phyloP scores from a whole-genome alignment of 2,329 filamentous ascomycete species.

The Alternaria solani region DNA sequence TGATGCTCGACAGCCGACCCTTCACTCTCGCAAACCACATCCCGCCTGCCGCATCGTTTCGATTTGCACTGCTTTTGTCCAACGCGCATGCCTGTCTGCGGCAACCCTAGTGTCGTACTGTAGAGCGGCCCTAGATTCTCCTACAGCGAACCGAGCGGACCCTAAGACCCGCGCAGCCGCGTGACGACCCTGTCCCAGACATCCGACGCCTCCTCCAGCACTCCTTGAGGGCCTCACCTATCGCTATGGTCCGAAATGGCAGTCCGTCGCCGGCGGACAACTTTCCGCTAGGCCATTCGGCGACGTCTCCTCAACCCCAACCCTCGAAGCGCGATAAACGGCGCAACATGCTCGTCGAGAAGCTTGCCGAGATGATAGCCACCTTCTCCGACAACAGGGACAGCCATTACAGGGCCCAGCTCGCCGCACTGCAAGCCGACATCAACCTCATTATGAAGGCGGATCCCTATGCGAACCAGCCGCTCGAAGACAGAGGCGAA shows the following conservation, averaged over 20 bases:
- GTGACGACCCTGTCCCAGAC: constrained; percentile 7
- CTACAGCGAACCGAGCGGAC: not conserved
- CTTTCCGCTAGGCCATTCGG: constrained; percentile 47
- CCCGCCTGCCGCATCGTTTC: constrained; percentile 9
- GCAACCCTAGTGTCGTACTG: not conserved
- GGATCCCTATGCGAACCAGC: constrained; percentile 77
- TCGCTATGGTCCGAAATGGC: constrained; percentile 49
- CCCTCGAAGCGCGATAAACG: constrained; percentile 90
- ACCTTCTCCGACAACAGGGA: constrained; percentile 84
- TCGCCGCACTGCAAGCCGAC: constrained; percentile 91
- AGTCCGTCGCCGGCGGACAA: constrained; percentile 49
- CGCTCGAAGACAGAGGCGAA: constrained; percentile 71
- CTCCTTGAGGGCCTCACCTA: constrained; percentile 1
- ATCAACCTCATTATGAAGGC: constrained; percentile 86
- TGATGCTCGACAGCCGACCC: constrained; percentile 19
- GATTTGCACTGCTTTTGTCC: constrained; percentile 2
- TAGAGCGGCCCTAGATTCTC: not conserved
- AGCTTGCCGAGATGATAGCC: constrained; percentile 76
- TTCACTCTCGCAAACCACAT: constrained; percentile 22
- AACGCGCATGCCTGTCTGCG: not conserved
- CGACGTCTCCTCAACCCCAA: constrained; percentile 56
- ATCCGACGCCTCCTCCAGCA: not conserved
- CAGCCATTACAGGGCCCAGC: constrained; percentile 83
- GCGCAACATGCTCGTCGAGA: constrained; percentile 81
- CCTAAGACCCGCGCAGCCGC: not conserved